Conservation (phyloP, 768 basidiomycete genomes). For the Pleurotus tuoliensis region DNA sequence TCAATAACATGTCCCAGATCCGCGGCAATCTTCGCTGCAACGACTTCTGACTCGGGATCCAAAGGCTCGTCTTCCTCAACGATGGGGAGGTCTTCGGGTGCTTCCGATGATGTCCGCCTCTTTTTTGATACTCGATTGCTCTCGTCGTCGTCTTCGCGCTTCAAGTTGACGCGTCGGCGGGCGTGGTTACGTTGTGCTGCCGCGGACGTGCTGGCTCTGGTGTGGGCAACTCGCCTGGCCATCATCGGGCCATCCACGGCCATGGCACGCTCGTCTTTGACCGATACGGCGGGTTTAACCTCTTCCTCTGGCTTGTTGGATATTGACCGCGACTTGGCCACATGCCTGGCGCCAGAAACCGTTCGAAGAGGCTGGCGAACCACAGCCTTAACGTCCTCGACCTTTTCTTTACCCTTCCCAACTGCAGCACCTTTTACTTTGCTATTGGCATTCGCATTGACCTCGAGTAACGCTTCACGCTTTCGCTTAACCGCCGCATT, state of each 20-base stretch:
- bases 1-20: constrained; percentile 50
- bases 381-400: constrained; percentile 28
- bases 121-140: constrained; percentile 65
- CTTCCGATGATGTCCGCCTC: constrained; percentile 66
- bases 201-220: constrained; percentile 7
- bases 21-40: constrained; percentile 35
- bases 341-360: constrained; percentile 35
- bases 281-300: constrained; percentile 16
- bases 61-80: constrained; percentile 29
- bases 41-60: constrained; percentile 39
- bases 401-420: constrained; percentile 58
- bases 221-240: background rate
- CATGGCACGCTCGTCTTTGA: constrained; percentile 51
- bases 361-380: constrained; percentile 54
- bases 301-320: constrained; percentile 28
- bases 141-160: constrained; percentile 46
- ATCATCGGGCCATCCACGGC: constrained; percentile 40
- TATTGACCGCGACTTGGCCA: constrained; percentile 18
- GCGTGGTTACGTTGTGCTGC: constrained; percentile 19
- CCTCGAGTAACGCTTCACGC: constrained; percentile 72
- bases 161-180: constrained; percentile 14
- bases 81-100: constrained; percentile 41
- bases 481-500: constrained; percentile 61
- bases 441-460: constrained; percentile 47
- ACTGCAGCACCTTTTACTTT: constrained; percentile 37